A percentile compares a stretch with the other conserved stretches of the same genome.
Conservation (phyloP, 2,329 filamentous ascomycete genomes). For the Chaetothyriales sp. region DNA sequence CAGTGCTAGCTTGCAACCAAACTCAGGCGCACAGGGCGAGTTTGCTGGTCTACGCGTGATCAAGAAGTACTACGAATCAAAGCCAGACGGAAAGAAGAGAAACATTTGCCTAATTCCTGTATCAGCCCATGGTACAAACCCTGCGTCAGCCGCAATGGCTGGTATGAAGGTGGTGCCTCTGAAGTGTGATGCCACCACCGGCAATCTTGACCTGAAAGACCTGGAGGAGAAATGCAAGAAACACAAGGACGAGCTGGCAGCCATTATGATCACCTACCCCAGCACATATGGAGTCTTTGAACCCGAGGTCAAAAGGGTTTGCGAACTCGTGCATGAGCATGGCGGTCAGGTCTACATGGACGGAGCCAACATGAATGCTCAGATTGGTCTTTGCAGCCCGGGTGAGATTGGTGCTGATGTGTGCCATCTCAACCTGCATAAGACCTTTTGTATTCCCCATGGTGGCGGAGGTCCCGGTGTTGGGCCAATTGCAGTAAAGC, state of each 20-base stretch:
- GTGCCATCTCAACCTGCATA: conserved; percentile 93
- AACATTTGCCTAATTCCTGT: conserved; percentile 91
- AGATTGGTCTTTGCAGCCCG: conserved; percentile 87
- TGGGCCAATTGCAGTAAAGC: conserved; percentile 81
- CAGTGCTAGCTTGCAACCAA: conserved; percentile 78
- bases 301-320: conserved; percentile 71
- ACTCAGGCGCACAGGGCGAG: conserved; percentile 90
- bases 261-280: conserved; percentile 95
- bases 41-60: conserved; percentile 83
- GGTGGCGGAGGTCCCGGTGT: conserved; percentile 88
- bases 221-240: conserved; percentile 79
- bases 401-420: conserved; percentile 93
- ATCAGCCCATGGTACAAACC: conserved; percentile 91
- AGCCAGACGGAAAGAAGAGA: conserved; percentile 50
- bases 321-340: conserved; percentile 68
- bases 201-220: conserved; percentile 77
- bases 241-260: conserved; percentile 68
- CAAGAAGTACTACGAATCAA: conserved; percentile 62
- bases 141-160: conserved; percentile 86
- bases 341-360: conserved; percentile 98
- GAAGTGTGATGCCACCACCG: conserved; percentile 75
- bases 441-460: conserved; percentile 97
- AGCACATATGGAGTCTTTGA: conserved; percentile 93
- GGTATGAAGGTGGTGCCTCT: conserved; percentile 87
- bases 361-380: conserved; percentile 95